Evolutionary conservation across 202 grass and related monocot genomes (phyloP), one percentile per base, ranked within the genome.

Genomic region (Setaria viridis): DNA sequence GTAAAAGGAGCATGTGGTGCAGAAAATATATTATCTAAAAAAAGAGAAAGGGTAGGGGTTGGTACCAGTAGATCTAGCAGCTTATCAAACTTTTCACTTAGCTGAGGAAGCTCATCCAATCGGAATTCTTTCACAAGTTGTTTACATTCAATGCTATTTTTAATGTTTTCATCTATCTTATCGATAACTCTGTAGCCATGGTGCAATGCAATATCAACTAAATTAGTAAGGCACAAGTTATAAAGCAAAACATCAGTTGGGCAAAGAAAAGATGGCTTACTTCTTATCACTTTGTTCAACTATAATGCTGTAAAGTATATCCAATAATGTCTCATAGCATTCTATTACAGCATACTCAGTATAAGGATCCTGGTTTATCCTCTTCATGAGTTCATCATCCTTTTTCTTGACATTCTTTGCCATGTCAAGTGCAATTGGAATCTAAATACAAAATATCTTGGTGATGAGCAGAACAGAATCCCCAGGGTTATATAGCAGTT

Each of bases 361-460:
- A 80, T 99, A 96, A 72, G n/a, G 81, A 88, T 99, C 92, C 85
- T 91, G 70, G 0, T 50, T 74, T 84, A 99, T 94, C 79, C 91
- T 93, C 82, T 89, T 97, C 81, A 35, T 65, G 59, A 99, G 49
- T 77, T 99, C 97, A 30, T 86, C 86, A 80, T 88, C 92, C 17
- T 45, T 99, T 87, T 90, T 93, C 90, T 89, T 99, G 63, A 94
- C 91, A 90, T 89, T 85, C 74, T 87, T 94, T 41, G 97, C 97
- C 68, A 97, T 99, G 58, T 99, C 92, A 84, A 99, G 85, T 86
- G 94, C 97, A 72, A 93, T 91, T 76, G 97, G 97, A 91, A 99
- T 96, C 97, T 99, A 83, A 90, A 94, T 93, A 92, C 90, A 81
- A 64, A 50, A 87, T 58, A 68, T 45, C 17, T 72, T 62, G 46